Evolutionary conservation across 2,329 filamentous ascomycete genomes (phyloP), one percentile per base, ranked within the genome.

Genomic region (Metarhizium anisopliae): DNA sequence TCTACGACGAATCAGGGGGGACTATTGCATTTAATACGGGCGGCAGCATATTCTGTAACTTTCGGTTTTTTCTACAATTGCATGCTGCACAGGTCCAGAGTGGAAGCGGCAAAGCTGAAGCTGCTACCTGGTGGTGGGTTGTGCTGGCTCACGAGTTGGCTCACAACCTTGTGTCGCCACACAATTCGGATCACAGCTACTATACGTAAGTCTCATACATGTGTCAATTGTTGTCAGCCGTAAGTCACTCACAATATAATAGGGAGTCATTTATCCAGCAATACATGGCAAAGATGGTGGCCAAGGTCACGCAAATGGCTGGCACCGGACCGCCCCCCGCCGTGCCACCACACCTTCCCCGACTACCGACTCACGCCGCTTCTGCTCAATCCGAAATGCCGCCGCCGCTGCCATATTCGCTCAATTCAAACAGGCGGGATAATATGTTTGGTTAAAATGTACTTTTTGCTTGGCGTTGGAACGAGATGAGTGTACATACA

Each of bases 61-160:
- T 95, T 60, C 80, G 89, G 18, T 96, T 90, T 75, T 97, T 92
- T 69, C 72, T 87, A 58, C 85, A 93, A 65, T 72, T 96, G 36
- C 93, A 97, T 66, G 76, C 82, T 49, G 65, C 73, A 14, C 70
- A 76, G 59, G 69, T 83, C 51, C 64, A 60, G 51, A 72, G 56
- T 51, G 68, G 25, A 47, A 61, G 53, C 25, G 81, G 75, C 16
- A 83, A 76, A 67, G 77, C 82, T 4, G 87, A 94, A 58, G 89
- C 89, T 2, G 76, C 84, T 56, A 82, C 87, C 1, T 95, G 92
- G 77, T 97, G 93, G 93, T 96, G 88, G 83, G 88, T 96, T 60
- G 91, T 94, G n/a, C 70, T 96, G 59, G 95, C 91, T 59, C 94
- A 99, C 68, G 95, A 99, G 73, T 74, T 99, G 69, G 92, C 94